Conservation (phyloP, 1,284 basidiomycete species). For the Rugiboletus extremiorientalis region DNA sequence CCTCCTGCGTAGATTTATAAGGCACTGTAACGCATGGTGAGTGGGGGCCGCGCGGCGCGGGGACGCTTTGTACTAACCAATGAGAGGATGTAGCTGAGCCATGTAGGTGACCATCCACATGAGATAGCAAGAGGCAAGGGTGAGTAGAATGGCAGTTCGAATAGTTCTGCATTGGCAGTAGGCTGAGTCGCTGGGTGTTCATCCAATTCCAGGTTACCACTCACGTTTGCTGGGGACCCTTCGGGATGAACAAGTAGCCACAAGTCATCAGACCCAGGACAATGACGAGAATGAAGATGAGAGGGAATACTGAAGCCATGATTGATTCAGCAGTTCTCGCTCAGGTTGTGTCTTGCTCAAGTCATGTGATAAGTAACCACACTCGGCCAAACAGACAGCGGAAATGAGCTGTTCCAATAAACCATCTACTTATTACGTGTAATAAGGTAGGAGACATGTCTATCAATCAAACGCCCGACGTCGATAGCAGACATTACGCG, state of each 20-base stretch:
- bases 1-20: conserved; percentile 12
- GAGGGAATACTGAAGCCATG: conserved; percentile 59
- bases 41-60: neutral
- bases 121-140: conserved; percentile 81
- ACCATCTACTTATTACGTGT: conserved; percentile 5
- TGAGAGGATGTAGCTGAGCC: conserved; percentile 87
- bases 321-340: neutral
- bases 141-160: conserved; percentile 75
- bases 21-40: conserved; percentile 22
- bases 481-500: conserved; percentile 49
- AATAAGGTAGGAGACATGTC: conserved; percentile 3
- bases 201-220: conserved; percentile 31
- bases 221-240: conserved; percentile 87
- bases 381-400: conserved; percentile 1
- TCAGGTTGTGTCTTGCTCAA: neutral
- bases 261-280: conserved; percentile 62
- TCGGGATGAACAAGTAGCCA: conserved; percentile 72
- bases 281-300: conserved; percentile 54
- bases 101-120: conserved; percentile 96
- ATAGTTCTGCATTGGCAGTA: conserved; percentile 57
- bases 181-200: neutral
- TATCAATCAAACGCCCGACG: conserved; percentile 38
- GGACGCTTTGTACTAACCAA: conserved; percentile 53
- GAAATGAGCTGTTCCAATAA: too few species aligned
- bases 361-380: conserved; percentile 12